Evolutionary conservation across 176 grass and related monocot genomes (phyloP), one percentile per base, ranked within the genome.

Genomic region (Secale cereale): DNA sequence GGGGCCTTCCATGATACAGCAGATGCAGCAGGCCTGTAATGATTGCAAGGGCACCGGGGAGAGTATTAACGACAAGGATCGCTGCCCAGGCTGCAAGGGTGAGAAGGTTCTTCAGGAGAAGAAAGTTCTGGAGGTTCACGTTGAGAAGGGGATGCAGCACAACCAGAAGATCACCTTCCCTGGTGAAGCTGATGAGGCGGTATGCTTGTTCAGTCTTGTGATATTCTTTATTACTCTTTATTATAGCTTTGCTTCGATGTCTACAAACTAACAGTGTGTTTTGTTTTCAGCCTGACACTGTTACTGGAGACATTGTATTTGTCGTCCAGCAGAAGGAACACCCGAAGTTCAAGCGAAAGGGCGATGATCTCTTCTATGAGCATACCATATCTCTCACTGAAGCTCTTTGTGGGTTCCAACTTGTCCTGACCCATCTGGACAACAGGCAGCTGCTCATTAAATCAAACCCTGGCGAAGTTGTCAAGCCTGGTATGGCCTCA

Each of bases 111-210:
- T 79, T 71, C 96, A 95, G 75, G 96, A 98, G 88, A 98, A 95
- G 90, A 98, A 98, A 78, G 96, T 98, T 70, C 64, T 98, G n/a
- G 91, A 98, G 79, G 93, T 98, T 30, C 85, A 86, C 6, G 96
- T 95, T 26, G 96, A 98, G 86, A 98, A 98, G 89, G 96, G 96
- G 41, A 98, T 98, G 96, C 93, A 95, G 57, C 92, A 94, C 78
- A 85, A 78, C 54, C 93, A 98, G 81, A 98, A 95, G 89, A 92
- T 98, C 70, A 98, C 93, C 63, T 98, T 98, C 93, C 93, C 96
- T 70, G 96, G 96, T 46, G 96, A 98, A 87, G 96, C 96, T 59
- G 96, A 98, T 79, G 96, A 98, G 82, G 91, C 93, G 76, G 96
- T 98, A 94, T 46, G 93, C 19, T 83, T 77, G 29, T 68, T 79